Base-by-base conservation (phyloP, 2,329 filamentous ascomycete genomes). In the Aspergillus arachidicola region DNA sequence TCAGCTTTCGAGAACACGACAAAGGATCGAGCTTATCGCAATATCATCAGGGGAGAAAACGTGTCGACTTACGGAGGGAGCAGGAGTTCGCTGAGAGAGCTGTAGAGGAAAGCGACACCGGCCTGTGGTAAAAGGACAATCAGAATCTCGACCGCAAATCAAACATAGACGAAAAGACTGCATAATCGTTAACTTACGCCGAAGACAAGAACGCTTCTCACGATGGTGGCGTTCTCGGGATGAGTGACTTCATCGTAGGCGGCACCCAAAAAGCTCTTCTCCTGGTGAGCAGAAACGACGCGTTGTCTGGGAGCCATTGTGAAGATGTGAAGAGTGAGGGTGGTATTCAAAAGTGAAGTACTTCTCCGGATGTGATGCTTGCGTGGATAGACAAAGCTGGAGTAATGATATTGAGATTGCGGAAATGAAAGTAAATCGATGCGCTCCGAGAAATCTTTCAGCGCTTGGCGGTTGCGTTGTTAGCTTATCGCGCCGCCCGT, bases 191-290 rank as follows among this genome's bases (percentile, higher is more conserved):
- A 30, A 82, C 88, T 75, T 83, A 91, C 89, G 61, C 88, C 88
- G 73, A 91, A 91, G 71, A 91, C 76, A 67, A 86, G 82, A 69
- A 91, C 80, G 74, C 89, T 91, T 71, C 87, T 85, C 64, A 91
- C 89, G 61, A 91, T 85, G 61, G 87, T 85, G 56, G 87, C 84
- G 78, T 92, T 91, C 74, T 92, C 89, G 38, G 89, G 78, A 32
- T 86, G 85, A 60, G 87, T 91, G 72, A 91, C 73, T 68, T 86
- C 82, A 64, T 85, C 83, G 78, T 90, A 91, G 68, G 86, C 82
- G 62, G 82, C 82, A 70, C 81, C 81, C 68, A 90, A 69, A 76
- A 86, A 83, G 66, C 88, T 85, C 71, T 79, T 75, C 69, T 76
- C 75, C 62, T 73, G 75, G 57, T 75, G 72, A 51, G 87, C 83